Base-by-base conservation (phyloP, 495 filamentous ascomycete genomes). In the Trichocladium antarcticum region DNA sequence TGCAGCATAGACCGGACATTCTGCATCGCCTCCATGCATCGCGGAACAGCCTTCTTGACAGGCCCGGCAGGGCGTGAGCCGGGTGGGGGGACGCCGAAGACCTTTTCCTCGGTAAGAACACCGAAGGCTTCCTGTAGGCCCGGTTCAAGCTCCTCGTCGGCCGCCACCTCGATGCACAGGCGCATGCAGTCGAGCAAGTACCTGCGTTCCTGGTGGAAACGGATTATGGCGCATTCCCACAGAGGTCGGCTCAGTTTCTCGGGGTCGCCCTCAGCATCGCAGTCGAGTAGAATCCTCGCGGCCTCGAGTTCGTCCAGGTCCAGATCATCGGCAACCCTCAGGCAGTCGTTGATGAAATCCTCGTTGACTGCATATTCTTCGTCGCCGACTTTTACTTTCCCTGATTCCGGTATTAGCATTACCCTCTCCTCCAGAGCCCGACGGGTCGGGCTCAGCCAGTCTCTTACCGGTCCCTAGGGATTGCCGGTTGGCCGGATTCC, bases 221-320 rank as follows among this genome's bases (percentile, higher is more conserved):
- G 75, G 58, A 97, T 81, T 45, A 95, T 73, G 51, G 84, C 84
- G 44, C 80, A 78, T 51, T 84, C 79, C 35, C 83, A 68, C 53
- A 80, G 71, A 19, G 86, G 68, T 24, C 87, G 75, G 48, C 85
- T 85, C 21, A 87, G 70, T 14, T 71, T 55, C 39, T 78, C 71
- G 9, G 78, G 69, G 53, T 85, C 79, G 40, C 78, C 71, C 58
- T 84, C 76, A 6, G 83, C 72, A 57, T 82, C 74, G 8, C 83
- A 77, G 34, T 75, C 74, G 15, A 93, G 63, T 48, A 90, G 77
- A 20, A 94, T 68, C 39, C 73, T 64, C 6, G 89, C 85, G 17
- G 93, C 83, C 59, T 88, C 72, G 41, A 94, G 55, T 64, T 99
- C 92, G 66, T 99, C 90, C 22, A 99, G 73, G 55, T 94, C 78